Base-by-base conservation (phyloP, 2,329 filamentous ascomycete genomes). In the Annulohypoxylon truncatum region DNA sequence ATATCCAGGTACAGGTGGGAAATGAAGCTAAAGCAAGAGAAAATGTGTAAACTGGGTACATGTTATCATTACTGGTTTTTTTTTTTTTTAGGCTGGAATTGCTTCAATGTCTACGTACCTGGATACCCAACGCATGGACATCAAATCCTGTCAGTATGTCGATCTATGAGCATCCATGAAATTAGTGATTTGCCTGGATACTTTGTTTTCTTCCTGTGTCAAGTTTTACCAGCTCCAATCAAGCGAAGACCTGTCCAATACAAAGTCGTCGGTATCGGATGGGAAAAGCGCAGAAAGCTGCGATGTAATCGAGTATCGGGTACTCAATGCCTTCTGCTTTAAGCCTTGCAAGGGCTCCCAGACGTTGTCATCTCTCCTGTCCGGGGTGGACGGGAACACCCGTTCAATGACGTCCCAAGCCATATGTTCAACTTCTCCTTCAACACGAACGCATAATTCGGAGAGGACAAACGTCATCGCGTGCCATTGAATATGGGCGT, bases 1-100 rank as follows among this genome's bases (percentile, higher is more conserved):
- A 71, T 42, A 67, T 71, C 4, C 38, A 59, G 55, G 59, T 71
- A 8, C 35, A 61, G 3, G 61, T 67, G n/a, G 61, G 31, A 18
- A 56, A 62, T 29, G 55, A 52, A 10, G 13, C 44, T 13, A 40
- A 50, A 38, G 24, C n/a, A 13, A 57, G 28, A 15, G 22, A 31
- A 2, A 13, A 26, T 5, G 18, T 44, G 18, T 7, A 2, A 54
- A 9, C 15, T 15, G 22, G 3, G n/a, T n/a, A n/a, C n/a, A n/a
- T n/a, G n/a, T 24, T 28, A 7, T 28, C 26, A 28, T 7, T 28
- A 28, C 13, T 35, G 10, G 4, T n/a, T n/a, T n/a, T 35, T n/a
- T 35, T 35, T 3, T n/a, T 35, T 35, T n/a, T n/a, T 40, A 40
- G 8, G 33, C 13, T 15, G 4, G 4, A 38, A 38, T 38, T 15